Conservation (phyloP, 768 basidiomycete genomes). For the Lepiota subincarnata region DNA sequence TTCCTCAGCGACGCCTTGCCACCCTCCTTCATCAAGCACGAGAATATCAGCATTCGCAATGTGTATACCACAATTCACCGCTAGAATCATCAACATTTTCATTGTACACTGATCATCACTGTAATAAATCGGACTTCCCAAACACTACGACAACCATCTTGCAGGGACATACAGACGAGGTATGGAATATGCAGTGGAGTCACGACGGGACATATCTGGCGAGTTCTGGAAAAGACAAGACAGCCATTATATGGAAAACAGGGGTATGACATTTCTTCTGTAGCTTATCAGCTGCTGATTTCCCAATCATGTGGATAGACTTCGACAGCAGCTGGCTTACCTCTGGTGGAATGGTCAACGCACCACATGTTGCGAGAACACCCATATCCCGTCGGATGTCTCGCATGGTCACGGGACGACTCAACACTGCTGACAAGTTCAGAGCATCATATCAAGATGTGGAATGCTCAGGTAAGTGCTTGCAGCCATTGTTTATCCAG, state of each 20-base stretch:
- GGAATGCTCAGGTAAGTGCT: conserved; percentile 79
- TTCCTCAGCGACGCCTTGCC: conserved; percentile 84
- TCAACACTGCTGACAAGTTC: conserved; percentile 76
- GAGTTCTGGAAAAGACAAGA: conserved; percentile 82
- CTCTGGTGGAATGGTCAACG: conserved; percentile 55
- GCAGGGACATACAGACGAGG: conserved; percentile 85
- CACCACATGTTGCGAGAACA: conserved; percentile 72
- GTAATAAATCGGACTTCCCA: conserved; percentile 80
- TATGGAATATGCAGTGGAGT: conserved; percentile 96
- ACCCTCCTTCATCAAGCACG: conserved; percentile 85
- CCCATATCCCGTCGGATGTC: conserved; percentile 67
- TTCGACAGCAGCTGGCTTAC: conserved; percentile 29
- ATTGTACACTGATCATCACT: conserved; percentile 84
- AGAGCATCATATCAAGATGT: conserved; percentile 80
- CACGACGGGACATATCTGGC: conserved; percentile 82
- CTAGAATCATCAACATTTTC: conserved; percentile 58
- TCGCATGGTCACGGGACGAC: conserved; percentile 95
- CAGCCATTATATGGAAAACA: conserved; percentile 86
- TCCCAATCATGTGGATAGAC: conserved; percentile 35
- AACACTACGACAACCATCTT: conserved; percentile 80
- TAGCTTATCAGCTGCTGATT: conserved; percentile 13
- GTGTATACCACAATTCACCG: conserved; percentile 83
- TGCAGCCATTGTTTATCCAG: conserved; percentile 2
- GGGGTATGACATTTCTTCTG: conserved; percentile 48
- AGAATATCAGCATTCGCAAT: conserved; percentile 71